These are phyloP conservation scores for Picea sitchensis DNA, from an alignment of 75 land plant species.

Conservation along the genomic window DNA sequence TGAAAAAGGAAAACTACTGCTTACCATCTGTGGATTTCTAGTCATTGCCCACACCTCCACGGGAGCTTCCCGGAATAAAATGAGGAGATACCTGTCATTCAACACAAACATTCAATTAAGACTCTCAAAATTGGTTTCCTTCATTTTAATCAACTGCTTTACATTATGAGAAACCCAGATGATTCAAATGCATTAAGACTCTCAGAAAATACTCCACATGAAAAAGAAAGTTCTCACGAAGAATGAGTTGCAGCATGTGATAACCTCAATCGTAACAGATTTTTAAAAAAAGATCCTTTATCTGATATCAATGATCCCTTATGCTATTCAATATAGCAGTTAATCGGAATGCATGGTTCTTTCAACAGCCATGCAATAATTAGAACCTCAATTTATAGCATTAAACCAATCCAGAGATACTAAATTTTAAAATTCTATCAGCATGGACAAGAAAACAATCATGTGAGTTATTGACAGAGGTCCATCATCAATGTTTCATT, in stretches of 20 bases:
- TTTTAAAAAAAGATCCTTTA: neutral
- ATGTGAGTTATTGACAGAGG: neutral
- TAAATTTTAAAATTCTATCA: neutral
- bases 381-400: neutral
- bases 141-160: neutral
- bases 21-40: slow-evolving; percentile 88
- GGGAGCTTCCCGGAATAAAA: slow-evolving; percentile 98
- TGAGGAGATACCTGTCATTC: slow-evolving; percentile 75
- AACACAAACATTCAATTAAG: neutral
- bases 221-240: neutral
- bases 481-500: neutral
- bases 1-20: neutral
- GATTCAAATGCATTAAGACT: neutral
- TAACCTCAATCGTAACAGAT: neutral
- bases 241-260: neutral
- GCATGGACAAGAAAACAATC: neutral
- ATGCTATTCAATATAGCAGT: neutral
- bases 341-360: neutral
- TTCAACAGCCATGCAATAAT: neutral
- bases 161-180: neutral
- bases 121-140: neutral
- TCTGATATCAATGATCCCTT: neutral
- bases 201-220: neutral
- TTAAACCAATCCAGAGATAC: neutral
- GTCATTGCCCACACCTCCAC: slow-evolving; percentile 99